Conservation (phyloP, 176 grass and related monocot genomes). For the Saccharum spontaneum region DNA sequence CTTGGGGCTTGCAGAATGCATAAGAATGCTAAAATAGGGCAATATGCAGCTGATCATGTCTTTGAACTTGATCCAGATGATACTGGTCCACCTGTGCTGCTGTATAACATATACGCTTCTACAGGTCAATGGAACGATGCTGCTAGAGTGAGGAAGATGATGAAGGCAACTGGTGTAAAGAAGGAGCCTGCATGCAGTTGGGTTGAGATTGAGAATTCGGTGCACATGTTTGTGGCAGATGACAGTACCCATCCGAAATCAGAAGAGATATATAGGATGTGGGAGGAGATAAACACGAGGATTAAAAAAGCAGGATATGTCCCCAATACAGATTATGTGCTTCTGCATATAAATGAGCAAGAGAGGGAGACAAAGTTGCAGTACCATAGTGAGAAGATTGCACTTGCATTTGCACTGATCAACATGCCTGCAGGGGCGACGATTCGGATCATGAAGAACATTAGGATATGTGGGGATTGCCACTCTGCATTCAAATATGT, state of each 20-base stretch:
- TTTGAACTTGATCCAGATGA: constrained; percentile 72
- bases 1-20: constrained; percentile 79
- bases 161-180: constrained; percentile 65
- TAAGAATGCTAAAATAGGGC: constrained; percentile 61
- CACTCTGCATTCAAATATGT: constrained; percentile 69
- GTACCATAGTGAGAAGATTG: constrained; percentile 78
- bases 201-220: constrained; percentile 65
- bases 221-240: constrained; percentile 77
- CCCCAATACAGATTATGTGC: constrained; percentile 58
- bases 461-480: constrained; percentile 80
- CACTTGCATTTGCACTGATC: constrained; percentile 68
- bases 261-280: constrained; percentile 64
- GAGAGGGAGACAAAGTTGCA: constrained; percentile 61
- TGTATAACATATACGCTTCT: constrained; percentile 79
- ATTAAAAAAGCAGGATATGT: constrained; percentile 68
- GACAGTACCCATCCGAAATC: constrained; percentile 55
- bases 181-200: constrained; percentile 85
- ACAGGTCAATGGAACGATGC: constrained; percentile 63
- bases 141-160: constrained; percentile 66
- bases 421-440: constrained; percentile 55
- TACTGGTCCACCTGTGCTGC: constrained; percentile 57
- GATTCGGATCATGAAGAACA: constrained; percentile 80
- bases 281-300: constrained; percentile 54
- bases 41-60: constrained; percentile 52
- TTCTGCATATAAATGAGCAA: constrained; percentile 50